Evolutionary conservation across 352 stramenopile species (phyloP), one percentile per base, ranked within the genome.

Genomic region (Phytophthora aleatoria): DNA sequence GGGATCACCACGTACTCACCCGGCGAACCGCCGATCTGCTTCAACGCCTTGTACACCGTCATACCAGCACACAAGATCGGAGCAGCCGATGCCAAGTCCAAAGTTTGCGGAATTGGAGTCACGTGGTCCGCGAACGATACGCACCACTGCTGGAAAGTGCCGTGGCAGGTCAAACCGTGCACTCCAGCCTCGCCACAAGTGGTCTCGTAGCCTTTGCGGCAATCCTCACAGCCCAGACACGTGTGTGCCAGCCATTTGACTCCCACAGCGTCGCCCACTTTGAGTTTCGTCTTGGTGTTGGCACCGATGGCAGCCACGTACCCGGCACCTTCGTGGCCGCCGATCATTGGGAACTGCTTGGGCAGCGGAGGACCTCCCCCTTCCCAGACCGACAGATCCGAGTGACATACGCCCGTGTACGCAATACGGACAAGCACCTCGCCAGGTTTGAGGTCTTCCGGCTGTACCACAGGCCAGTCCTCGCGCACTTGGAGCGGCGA

Each of bases 41-140:
- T 85, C 53, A 96, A 57, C 3, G 90, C 89, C 55, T 82, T 92
- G 71, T 93, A 97, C 6, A 83, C 84, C 0, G 90, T 97, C 55
- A 97, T 81, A 20, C 91, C 91, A 7, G 90, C 89, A 68, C 91
- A 97, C 35, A 97, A 67, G 13, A 97, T 74, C 0, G 87, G 77
- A 27, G 79, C 88, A 1, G 81, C 81, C 1, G 62, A 64, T 7
- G 72, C 51, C 30, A 89, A 58, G 4, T 74, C 47, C 9, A 96
- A 51, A 39, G 60, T 65, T 3, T 71, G 50, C 2, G 89, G 89
- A 63, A 96, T 85, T 20, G 83, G 77, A 2, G 87, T 89, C 58
- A 96, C 88, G 53, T 80, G 71, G 52, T 91, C 69, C 0, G 73
- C 76, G 57, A 91, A 97, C 16, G 86, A 91, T 27, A 91, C 86